These are phyloP conservation scores for Cryptosporidium canis DNA, from an alignment of 169 alveolate genomes.

Conservation along the genomic window DNA sequence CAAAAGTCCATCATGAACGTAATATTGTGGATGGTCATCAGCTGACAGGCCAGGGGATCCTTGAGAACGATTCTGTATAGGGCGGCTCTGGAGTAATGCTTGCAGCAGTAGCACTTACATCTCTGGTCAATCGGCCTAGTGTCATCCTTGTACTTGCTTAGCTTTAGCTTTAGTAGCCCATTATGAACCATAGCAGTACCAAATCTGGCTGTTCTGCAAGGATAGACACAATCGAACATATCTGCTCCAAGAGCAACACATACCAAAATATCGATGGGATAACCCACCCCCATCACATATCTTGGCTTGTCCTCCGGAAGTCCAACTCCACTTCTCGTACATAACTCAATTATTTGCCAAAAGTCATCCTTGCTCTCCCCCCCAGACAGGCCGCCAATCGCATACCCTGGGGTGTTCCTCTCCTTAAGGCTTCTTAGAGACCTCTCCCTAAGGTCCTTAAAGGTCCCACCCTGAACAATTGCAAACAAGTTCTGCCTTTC, in stretches of 20 bases:
- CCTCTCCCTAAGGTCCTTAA: conserved; percentile 86
- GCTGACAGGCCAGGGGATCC: conserved; percentile 86
- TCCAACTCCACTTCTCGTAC: conserved; percentile 81
- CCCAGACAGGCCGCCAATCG: conserved; percentile 99
- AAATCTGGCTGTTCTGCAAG: conserved; percentile 98
- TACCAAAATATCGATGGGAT: conserved; percentile 94
- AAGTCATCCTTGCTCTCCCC: conserved; percentile 96
- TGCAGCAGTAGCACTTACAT: conserved; percentile 93
- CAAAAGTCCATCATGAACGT: conserved; percentile 86
- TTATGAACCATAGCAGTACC: conserved; percentile 78
- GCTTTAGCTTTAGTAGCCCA: conserved; percentile 86
- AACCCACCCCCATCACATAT: conserved; percentile 99
- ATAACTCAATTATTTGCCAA: conserved; percentile 89
- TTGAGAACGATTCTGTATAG: conserved; percentile 82
- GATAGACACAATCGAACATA: conserved; percentile 99
- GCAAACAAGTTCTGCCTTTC: conserved; percentile 94
- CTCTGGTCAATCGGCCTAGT: conserved; percentile 89
- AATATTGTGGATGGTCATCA: conserved; percentile 92
- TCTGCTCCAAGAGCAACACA: conserved; percentile 98
- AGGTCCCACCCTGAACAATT: conserved; percentile 97
- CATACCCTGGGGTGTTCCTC: conserved; percentile 95
- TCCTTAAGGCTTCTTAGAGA: conserved; percentile 84
- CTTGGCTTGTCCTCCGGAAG: conserved; percentile 89
- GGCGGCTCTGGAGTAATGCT: conserved; percentile 90
- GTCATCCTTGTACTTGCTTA: conserved; percentile 80